Evolutionary conservation across 1,139 yeast species (phyloP).

Genomic region (Scheffersomyces cryptocercus): DNA sequence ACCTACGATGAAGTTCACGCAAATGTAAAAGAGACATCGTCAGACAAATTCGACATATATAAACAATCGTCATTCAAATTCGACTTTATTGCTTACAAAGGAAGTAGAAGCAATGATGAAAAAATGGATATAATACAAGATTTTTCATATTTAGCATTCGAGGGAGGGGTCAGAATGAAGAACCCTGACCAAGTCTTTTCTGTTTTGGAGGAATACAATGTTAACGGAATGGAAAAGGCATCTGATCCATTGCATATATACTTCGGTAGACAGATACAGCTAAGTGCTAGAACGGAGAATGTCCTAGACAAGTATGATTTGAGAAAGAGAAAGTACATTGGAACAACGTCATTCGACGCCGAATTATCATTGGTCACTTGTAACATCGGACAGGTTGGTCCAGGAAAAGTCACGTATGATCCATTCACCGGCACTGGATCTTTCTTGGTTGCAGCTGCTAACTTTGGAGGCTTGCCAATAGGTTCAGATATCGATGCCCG

Average conservation of each 20-base stretch:
- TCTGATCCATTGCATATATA: conserved; percentile 57
- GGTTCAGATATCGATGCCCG: conserved; percentile 95
- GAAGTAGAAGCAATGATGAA: conserved; percentile 51
- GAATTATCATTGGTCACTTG: conserved; percentile 81
- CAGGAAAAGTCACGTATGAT: conserved; percentile 75
- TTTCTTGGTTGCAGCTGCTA: conserved; percentile 84
- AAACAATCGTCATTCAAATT: conserved; percentile 67
- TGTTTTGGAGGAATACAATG: conserved; percentile 70
- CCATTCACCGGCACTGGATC: conserved; percentile 99
- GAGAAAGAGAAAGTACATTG: conserved; percentile 81
- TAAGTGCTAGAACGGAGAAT: conserved; percentile 61
- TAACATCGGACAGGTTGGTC: conserved; percentile 75
- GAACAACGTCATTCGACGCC: conserved; percentile 96
- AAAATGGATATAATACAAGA: conserved; percentile 69
- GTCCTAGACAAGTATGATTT: conserved; percentile 78
- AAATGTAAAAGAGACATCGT: conserved; percentile 40
- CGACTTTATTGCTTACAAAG: conserved; percentile 71
- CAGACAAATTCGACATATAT: conserved; percentile 31
- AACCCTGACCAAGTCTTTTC: conserved; percentile 74
- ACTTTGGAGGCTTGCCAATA: conserved; percentile 75
- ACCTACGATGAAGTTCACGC: conserved; percentile 59
- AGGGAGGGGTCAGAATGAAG: conserved; percentile 79
- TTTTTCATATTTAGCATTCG: conserved; percentile 66
- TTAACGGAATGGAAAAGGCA: conserved; percentile 52
- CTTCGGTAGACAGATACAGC: conserved; percentile 74